These are phyloP conservation scores for Botrytis cinerea DNA, from an alignment of 2,329 filamentous ascomycete species.

Conservation along the genomic window DNA sequence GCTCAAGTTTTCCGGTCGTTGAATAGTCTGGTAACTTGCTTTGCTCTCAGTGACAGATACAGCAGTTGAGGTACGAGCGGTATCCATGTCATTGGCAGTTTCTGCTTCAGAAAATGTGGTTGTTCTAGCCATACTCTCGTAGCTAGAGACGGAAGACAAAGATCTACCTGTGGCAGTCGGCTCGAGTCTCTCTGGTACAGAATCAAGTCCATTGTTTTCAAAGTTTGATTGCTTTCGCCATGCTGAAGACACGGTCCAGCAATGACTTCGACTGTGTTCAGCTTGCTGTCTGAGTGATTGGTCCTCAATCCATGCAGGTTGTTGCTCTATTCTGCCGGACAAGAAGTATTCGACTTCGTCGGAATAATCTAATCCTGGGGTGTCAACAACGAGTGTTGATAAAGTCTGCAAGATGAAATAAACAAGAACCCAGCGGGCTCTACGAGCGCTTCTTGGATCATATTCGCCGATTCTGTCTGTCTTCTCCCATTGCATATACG, in stretches of 20 bases:
- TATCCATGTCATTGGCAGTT: conserved; percentile 12
- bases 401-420: conserved; percentile 62
- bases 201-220: background rate
- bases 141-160: conserved; percentile 10
- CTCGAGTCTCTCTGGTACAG: conserved; percentile 7
- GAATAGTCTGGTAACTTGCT: conserved; percentile 17
- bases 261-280: conserved; percentile 39
- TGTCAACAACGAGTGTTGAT: conserved; percentile 59
- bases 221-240: conserved; percentile 1
- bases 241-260: conserved; percentile 36
- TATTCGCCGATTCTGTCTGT: conserved; percentile 51
- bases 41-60: conserved; percentile 18
- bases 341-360: conserved; percentile 59
- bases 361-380: conserved; percentile 53
- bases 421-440: conserved; percentile 62
- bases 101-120: conserved; percentile 22
- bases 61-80: background rate
- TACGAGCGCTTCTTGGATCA: conserved; percentile 56
- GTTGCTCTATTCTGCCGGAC: conserved; percentile 54
- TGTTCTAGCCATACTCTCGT: conserved; percentile 16
- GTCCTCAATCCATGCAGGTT: conserved; percentile 55
- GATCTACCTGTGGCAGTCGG: conserved; percentile 1
- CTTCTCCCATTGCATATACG: conserved; percentile 59
- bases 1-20: conserved; percentile 1
- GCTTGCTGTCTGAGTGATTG: conserved; percentile 38